Percentiles rank a stretch among this genome's conserved stretches.
These are phyloP conservation scores for Pharnaceum exiguum DNA, from an alignment of 148 eudicot species.

Conservation along the genomic window DNA sequence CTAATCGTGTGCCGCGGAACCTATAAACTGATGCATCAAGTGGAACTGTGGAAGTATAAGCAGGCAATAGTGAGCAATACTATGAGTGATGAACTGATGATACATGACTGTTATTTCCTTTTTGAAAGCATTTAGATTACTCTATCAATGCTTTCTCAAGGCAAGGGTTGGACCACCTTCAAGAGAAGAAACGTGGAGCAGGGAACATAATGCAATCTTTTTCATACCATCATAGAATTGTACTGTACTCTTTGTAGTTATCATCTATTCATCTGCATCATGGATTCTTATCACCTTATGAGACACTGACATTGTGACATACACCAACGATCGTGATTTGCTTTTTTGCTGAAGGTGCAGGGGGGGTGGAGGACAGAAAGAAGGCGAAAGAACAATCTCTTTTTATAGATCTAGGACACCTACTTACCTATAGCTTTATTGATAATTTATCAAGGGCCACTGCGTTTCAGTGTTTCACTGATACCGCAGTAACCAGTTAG, in stretches of 20 bases:
- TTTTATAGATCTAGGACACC: constrained; percentile 11
- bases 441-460: constrained; percentile 13
- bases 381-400: constrained; percentile 16
- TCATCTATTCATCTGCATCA: constrained; percentile 23
- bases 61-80: too few species aligned
- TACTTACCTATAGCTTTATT: constrained; percentile 6
- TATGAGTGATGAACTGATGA: too few species aligned
- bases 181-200: neutral
- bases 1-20: too few species aligned
- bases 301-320: constrained; percentile 23
- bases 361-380: constrained; percentile 3
- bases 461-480: constrained; percentile 14
- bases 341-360: too few species aligned
- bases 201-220: constrained; percentile 2
- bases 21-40: too few species aligned
- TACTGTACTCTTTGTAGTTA: constrained; percentile 13
- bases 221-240: constrained; percentile 13
- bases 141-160: too few species aligned
- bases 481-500: neutral
- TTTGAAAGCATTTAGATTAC: too few species aligned
- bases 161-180: neutral
- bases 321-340: too few species aligned
- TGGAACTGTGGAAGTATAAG: too few species aligned
- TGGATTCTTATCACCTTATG: constrained; percentile 37
- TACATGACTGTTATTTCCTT: too few species aligned